Percentiles rank a stretch among this genome's conserved stretches.
These are phyloP conservation scores for Haplosporangium sp. DNA, from an alignment of 371 early-diverging fungal genomes.

Conservation along the genomic window DNA sequence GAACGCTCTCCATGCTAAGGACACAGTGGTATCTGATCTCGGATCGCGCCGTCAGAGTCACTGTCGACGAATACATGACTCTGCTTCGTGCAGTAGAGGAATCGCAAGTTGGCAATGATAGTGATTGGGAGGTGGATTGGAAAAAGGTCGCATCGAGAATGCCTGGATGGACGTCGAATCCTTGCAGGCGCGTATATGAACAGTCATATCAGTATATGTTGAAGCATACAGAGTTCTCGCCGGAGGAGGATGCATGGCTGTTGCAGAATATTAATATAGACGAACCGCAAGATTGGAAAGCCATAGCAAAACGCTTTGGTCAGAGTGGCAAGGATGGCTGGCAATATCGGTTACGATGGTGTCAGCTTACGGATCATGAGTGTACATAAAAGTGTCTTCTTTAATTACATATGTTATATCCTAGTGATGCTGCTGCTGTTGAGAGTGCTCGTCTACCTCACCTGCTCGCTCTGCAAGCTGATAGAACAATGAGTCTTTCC, in stretches of 20 bases:
- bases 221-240: background rate
- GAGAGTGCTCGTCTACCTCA: background rate
- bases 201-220: constrained; percentile 6
- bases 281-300: constrained; percentile 1
- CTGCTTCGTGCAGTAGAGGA: background rate
- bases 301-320: background rate
- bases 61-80: constrained; percentile 13
- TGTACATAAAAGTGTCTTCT: background rate
- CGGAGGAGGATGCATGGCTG: constrained; percentile 14
- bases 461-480: constrained; percentile 41
- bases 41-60: constrained; percentile 2
- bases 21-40: constrained; percentile 12
- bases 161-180: constrained; percentile 8
- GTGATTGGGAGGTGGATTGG: constrained; percentile 3
- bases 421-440: background rate
- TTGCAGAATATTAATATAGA: background rate
- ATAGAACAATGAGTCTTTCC: constrained; percentile 62
- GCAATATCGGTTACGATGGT: constrained; percentile 18
- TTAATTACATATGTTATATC: no score
- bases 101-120: background rate
- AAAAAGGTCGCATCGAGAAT: background rate
- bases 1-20: background rate
- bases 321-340: constrained; percentile 1
- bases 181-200: constrained; percentile 10
- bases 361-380: background rate